These are phyloP conservation scores for Colletotrichum sansevieriae DNA, from an alignment of 2,329 filamentous ascomycete species.

Conservation along the genomic window DNA sequence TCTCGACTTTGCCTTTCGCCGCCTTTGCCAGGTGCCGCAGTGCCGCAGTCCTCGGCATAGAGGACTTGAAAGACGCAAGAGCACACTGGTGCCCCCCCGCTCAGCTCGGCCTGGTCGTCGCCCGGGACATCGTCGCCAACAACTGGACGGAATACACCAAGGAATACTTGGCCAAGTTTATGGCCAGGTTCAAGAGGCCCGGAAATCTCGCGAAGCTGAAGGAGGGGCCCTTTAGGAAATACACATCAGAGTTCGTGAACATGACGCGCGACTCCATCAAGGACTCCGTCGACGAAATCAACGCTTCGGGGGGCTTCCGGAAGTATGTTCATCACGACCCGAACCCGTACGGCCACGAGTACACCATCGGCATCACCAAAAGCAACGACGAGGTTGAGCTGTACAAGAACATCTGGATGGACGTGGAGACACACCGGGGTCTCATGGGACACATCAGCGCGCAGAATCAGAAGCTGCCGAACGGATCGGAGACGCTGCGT, in stretches of 20 bases:
- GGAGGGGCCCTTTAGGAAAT: not conserved
- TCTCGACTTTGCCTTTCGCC: too few species aligned
- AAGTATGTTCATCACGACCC: constrained; percentile 33
- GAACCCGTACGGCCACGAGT: constrained; percentile 38
- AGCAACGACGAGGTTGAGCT: constrained; percentile 12
- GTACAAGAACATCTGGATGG: constrained; percentile 37
- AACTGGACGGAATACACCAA: not conserved
- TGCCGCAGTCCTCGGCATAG: too few species aligned
- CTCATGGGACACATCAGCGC: constrained; percentile 12
- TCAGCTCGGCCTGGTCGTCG: constrained; percentile 15
- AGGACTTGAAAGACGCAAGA: too few species aligned
- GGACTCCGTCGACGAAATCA: constrained; percentile 6
- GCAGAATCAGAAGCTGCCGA: constrained; percentile 5
- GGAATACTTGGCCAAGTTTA: not conserved
- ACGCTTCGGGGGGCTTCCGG: constrained; percentile 8
- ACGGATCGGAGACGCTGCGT: constrained; percentile 29
- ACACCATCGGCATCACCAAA: constrained; percentile 30
- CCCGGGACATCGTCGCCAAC: constrained; percentile 18
- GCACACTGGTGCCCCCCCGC: constrained; percentile 20
- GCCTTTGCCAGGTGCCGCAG: too few species aligned
- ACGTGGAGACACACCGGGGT: constrained; percentile 3
- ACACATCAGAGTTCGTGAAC: too few species aligned
- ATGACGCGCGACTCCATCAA: not conserved
- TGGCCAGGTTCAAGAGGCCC: constrained; percentile 6
- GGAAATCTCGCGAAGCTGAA: constrained; percentile 25